Percentiles rank a stretch among this genome's conserved stretches.
Conservation (phyloP, 345 rosid genomes). For the Dimocarpus longan region DNA sequence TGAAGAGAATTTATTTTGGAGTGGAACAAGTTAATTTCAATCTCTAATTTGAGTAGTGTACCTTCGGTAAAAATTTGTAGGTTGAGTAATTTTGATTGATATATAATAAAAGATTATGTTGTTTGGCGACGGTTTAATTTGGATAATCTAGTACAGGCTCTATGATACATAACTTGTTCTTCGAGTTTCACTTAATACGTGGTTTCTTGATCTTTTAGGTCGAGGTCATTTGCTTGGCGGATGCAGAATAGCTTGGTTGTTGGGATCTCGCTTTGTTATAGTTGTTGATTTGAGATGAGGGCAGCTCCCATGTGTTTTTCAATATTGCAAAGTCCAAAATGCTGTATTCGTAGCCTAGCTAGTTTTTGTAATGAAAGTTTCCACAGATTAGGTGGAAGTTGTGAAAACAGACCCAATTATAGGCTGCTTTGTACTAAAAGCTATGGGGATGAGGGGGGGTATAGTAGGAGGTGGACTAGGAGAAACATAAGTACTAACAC, state of each 20-base stretch:
- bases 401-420: slow-evolving; percentile 34
- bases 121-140: background rate
- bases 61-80: no score
- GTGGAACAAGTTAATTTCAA: no score
- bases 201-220: slow-evolving; percentile 34
- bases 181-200: background rate
- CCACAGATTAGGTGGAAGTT: slow-evolving; percentile 31
- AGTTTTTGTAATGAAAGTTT: slow-evolving; percentile 48
- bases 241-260: slow-evolving; percentile 22
- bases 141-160: background rate
- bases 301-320: slow-evolving; percentile 59
- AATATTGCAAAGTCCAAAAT: slow-evolving; percentile 64
- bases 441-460: slow-evolving; percentile 53
- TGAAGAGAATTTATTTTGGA: background rate
- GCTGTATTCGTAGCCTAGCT: slow-evolving; percentile 49
- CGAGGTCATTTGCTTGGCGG: slow-evolving; percentile 18
- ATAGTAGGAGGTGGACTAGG: slow-evolving; percentile 57
- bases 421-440: slow-evolving; percentile 45
- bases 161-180: background rate
- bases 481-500: slow-evolving; percentile 53
- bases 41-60: no score
- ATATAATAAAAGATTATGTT: background rate
- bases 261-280: slow-evolving; percentile 26
- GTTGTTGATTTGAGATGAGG: slow-evolving; percentile 43
- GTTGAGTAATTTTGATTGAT: background rate